Conservation (phyloP, 768 basidiomycete genomes). For the Tulasnella sp. region DNA sequence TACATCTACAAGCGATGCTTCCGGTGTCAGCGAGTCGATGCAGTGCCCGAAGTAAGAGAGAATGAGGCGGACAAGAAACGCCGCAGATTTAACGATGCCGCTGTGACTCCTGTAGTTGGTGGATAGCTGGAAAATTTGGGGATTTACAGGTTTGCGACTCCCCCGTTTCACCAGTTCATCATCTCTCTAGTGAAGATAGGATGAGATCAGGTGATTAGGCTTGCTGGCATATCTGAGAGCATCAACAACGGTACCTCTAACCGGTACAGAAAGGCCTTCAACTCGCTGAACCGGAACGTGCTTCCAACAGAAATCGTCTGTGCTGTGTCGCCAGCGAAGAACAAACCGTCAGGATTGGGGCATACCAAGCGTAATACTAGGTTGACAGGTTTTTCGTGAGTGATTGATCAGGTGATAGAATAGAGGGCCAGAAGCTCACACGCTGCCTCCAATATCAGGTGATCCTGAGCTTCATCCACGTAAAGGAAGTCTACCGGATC, state of each 20-base stretch:
- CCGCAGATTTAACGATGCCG: conserved; percentile 27
- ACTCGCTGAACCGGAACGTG: conserved; percentile 26
- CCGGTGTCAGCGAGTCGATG: conserved; percentile 14
- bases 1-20: neutral
- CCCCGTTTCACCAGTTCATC: neutral
- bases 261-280: conserved; percentile 18
- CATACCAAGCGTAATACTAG: conserved; percentile 16
- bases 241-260: neutral
- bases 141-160: neutral
- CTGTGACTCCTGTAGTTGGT: conserved; percentile 31
- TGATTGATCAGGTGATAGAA: too few relatives aligned
- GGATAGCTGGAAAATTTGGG: conserved; percentile 22
- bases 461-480: conserved; percentile 75
- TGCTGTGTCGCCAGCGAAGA: conserved; percentile 27
- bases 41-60: neutral
- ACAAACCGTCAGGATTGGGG: conserved; percentile 24
- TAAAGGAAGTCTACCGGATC: conserved; percentile 60
- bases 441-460: conserved; percentile 64
- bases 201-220: neutral
- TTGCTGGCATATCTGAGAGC: too few relatives aligned
- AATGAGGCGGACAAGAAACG: neutral
- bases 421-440: conserved; percentile 49
- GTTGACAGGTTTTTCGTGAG: too few relatives aligned
- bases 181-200: neutral
- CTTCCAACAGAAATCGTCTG: conserved; percentile 22